Base-by-base conservation (phyloP, 768 basidiomycete genomes). In the Baorangia bicolor region DNA sequence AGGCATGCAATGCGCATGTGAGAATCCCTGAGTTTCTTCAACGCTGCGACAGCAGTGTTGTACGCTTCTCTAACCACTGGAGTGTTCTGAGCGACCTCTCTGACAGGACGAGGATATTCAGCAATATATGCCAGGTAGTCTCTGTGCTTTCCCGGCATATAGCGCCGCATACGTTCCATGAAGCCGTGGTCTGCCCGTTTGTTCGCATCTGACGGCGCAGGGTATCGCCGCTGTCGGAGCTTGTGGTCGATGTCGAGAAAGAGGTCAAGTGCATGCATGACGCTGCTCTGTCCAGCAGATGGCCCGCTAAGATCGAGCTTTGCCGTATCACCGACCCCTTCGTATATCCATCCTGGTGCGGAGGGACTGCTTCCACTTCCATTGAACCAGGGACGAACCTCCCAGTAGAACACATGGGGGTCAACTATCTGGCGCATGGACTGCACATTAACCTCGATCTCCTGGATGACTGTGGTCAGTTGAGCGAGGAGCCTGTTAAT, bases 81-180 rank as follows among this genome's bases (percentile, higher is more conserved):
- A 14, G 78, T 83, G 40, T 72, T 68, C 53, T 77, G 77, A 2
- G 85, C 88, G 31, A 86, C 72, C 35, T 83, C 79, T 23, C 90
- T 83, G 49, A 92, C 64, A 21, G 85, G 77, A n/a, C 75, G 85
- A 14, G 83, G 80, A 49, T 79, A 76, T 13, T 77, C 73, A 2
- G 81, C 76, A 35, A 98, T 80, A 63, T 85, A 82, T 23, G 74
- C 71, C 51, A 98, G 81, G 75, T 94, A 98, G 43, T 87, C 84
- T 40, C 91, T 86, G 74, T 98, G 96, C 51, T 82, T 83, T 14
- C 89, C 88, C 0, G 96, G 95, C 96, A 98, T 98, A 74, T 98
- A 98, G 21, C 83, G 82, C 54, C 91, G 77, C 94, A 97, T 97
- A 45, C 92, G 81, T 55, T 89, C 86, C 87, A 98, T 94, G 75